Conservation (phyloP, 192 early-diverging fungal species). For the Chytriomyces sp. region DNA sequence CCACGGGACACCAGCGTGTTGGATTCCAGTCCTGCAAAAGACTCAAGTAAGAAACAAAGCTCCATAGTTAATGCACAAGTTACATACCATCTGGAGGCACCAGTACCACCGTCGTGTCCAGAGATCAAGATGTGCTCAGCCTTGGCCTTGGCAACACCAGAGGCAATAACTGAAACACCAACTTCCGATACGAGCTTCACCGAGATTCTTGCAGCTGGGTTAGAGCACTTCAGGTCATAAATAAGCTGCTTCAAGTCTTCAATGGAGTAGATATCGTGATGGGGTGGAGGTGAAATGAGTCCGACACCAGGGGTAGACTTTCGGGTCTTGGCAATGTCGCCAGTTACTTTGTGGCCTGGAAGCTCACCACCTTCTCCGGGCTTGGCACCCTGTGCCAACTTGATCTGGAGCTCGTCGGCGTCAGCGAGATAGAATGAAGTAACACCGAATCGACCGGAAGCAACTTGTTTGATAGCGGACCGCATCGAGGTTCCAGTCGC, state of each 20-base stretch:
- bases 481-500: conserved; percentile 80
- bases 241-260: conserved; percentile 99
- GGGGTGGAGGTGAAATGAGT: conserved; percentile 95
- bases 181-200: conserved; percentile 98
- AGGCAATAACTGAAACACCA: conserved; percentile 95
- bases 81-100: conserved; percentile 77
- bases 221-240: conserved; percentile 95
- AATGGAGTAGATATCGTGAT: conserved; percentile 99
- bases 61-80: conserved; percentile 23
- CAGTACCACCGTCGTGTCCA: conserved; percentile 99
- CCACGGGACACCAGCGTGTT: conserved; percentile 98
- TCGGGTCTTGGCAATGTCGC: conserved; percentile 72
- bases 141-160: conserved; percentile 95
- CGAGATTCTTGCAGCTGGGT: conserved; percentile 86
- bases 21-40: conserved; percentile 78
- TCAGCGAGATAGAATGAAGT: conserved; percentile 93
- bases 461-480: conserved; percentile 98
- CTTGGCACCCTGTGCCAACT: conserved; percentile 99
- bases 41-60: background rate
- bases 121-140: conserved; percentile 93
- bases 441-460: conserved; percentile 97
- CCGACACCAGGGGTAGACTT: conserved; percentile 96
- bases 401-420: conserved; percentile 97
- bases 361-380: conserved; percentile 96
- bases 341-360: conserved; percentile 63